Percentiles rank a stretch among this genome's conserved stretches.
Evolutionary conservation across 345 rosid species (phyloP).

Genomic region (Lepidium didymum): DNA sequence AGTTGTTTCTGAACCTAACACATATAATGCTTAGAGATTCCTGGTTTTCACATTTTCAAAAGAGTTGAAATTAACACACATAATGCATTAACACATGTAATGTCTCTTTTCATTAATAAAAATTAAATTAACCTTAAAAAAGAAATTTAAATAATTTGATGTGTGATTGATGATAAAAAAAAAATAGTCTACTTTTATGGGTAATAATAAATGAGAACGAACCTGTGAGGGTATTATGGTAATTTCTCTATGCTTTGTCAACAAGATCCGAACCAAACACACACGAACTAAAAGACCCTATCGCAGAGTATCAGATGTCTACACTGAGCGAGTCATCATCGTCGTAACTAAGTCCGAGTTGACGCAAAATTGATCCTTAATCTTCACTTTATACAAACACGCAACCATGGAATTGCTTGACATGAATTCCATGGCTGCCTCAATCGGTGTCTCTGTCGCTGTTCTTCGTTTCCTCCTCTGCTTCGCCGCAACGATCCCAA

Average conservation of each 20-base stretch:
- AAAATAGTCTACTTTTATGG: background rate
- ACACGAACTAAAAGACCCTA: background rate
- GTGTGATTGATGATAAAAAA: no score
- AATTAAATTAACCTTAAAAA: no score
- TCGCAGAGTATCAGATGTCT: background rate
- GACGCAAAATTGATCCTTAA: background rate
- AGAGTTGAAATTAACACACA: no score
- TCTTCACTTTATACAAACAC: background rate
- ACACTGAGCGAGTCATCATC: slow-evolving; percentile 3
- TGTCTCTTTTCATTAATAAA: no score
- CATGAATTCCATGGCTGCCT: slow-evolving; percentile 58
- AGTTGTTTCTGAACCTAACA: background rate
- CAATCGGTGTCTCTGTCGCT: slow-evolving; percentile 80
- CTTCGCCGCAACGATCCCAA: slow-evolving; percentile 79
- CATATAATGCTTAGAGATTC: no score
- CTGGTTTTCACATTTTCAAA: no score
- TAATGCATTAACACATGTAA: no score
- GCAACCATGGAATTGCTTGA: slow-evolving; percentile 33
- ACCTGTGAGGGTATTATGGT: background rate
- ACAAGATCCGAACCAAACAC: slow-evolving; percentile 2
- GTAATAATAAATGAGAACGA: background rate
- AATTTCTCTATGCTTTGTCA: background rate
- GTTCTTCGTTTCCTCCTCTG: slow-evolving; percentile 84
- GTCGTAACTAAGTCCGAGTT: background rate
- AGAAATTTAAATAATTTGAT: no score